Conservation (phyloP, 768 basidiomycete genomes). For the Rhodocollybia butyracea region DNA sequence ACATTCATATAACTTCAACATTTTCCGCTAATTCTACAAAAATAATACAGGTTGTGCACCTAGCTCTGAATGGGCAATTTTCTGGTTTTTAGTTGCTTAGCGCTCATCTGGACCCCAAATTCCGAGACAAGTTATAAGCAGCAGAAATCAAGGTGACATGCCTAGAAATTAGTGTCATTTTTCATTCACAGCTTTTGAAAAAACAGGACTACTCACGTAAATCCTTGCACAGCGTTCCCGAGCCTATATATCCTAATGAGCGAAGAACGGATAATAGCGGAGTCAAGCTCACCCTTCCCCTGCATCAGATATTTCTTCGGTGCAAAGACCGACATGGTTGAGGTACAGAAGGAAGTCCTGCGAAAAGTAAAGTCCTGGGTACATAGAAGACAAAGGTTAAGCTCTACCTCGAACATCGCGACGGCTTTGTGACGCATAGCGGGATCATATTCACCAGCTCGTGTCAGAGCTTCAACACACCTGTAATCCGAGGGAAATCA, state of each 20-base stretch:
- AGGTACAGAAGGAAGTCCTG: slow-evolving; percentile 79
- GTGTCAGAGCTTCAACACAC: slow-evolving; percentile 86
- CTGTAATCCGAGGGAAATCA: slow-evolving; percentile 27
- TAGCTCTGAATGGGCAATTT: too few species aligned
- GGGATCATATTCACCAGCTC: slow-evolving; percentile 79
- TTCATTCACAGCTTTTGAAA: not conserved
- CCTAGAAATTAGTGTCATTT: slow-evolving; percentile 28
- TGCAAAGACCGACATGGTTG: slow-evolving; percentile 86
- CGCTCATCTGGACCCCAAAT: slow-evolving; percentile 18
- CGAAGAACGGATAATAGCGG: slow-evolving; percentile 4
- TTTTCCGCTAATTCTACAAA: too few species aligned
- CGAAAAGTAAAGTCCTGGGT: not conserved
- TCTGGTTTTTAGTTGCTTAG: too few species aligned
- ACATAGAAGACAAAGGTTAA: not conserved
- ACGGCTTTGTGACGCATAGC: slow-evolving; percentile 64
- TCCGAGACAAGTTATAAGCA: slow-evolving; percentile 79
- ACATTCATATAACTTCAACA: too few species aligned
- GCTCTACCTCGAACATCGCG: slow-evolving; percentile 83
- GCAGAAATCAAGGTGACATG: slow-evolving; percentile 85
- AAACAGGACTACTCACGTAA: slow-evolving; percentile 57
- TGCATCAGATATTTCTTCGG: slow-evolving; percentile 81
- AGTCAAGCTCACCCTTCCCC: slow-evolving; percentile 61
- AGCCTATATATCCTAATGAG: slow-evolving; percentile 45
- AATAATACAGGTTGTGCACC: too few species aligned
- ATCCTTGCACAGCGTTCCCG: slow-evolving; percentile 87